Evolutionary conservation across 73 alveolate genomes (phyloP).

Genomic region (Blepharisma stoltei): DNA sequence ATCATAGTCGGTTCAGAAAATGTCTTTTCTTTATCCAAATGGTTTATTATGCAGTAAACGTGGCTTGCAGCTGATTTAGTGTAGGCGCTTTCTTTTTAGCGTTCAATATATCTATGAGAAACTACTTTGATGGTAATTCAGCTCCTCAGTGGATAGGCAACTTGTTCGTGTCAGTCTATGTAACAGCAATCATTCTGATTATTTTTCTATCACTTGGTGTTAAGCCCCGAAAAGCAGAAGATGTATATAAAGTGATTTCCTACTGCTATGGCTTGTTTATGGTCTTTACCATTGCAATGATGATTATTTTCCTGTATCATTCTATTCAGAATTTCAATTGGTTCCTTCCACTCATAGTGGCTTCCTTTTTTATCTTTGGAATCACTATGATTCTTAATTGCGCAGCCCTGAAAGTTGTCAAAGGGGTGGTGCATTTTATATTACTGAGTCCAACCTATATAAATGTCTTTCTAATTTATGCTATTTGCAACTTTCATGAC

Average conservation of each 20-base stretch:
- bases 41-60: not conserved
- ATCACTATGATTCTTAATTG: not conserved
- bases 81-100: constrained; percentile 24
- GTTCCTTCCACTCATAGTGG: not conserved
- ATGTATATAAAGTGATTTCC: not conserved
- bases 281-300: not conserved
- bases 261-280: not conserved
- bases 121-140: not conserved
- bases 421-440: constrained; percentile 14
- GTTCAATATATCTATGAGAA: not conserved
- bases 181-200: not conserved
- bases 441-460: constrained; percentile 20
- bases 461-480: constrained; percentile 22
- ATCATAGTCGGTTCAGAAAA: constrained; percentile 10
- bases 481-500: constrained; percentile 32
- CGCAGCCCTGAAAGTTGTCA: not conserved
- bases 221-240: constrained; percentile 15
- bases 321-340: not conserved
- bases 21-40: not conserved
- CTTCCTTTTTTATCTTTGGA: not conserved
- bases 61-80: not conserved
- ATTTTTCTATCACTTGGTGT: constrained; percentile 13
- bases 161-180: not conserved
- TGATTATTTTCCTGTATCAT: not conserved
- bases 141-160: not conserved